Conservation (phyloP, 345 rosid species). For the Turritis glabra region DNA sequence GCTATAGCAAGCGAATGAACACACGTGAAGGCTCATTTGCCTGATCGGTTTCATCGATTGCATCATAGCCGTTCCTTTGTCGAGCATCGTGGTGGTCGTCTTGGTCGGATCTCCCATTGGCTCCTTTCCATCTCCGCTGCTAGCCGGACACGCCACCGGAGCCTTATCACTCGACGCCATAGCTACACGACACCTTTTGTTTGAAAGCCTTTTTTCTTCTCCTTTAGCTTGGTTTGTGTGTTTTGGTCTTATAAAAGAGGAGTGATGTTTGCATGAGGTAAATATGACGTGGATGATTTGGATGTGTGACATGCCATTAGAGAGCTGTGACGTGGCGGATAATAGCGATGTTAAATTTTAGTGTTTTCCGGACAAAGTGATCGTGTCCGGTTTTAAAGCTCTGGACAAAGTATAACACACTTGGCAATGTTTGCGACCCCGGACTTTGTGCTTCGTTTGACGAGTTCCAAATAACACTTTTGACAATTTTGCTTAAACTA, state of each 20-base stretch:
- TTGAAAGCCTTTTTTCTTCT: background rate
- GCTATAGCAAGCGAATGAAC: conserved; percentile 74
- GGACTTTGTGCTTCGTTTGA: conserved; percentile 8
- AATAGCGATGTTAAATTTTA: background rate
- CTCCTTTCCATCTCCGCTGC: conserved; percentile 26
- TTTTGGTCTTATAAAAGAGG: conserved; percentile 5
- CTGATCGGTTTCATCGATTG: conserved; percentile 71
- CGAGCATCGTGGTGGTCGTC: conserved; percentile 47
- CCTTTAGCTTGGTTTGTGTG: background rate
- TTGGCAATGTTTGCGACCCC: conserved; percentile 23
- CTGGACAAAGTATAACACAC: conserved; percentile 26
- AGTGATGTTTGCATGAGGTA: conserved; percentile 3
- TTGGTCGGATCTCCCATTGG: conserved; percentile 54
- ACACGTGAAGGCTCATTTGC: conserved; percentile 61
- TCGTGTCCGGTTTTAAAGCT: background rate
- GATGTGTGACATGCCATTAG: background rate
- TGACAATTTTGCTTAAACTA: background rate
- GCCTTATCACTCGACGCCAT: conserved; percentile 39
- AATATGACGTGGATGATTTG: background rate
- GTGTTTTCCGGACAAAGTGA: background rate
- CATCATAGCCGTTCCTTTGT: conserved; percentile 63
- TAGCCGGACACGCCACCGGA: conserved; percentile 38
- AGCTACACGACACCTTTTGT: background rate
- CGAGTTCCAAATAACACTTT: conserved; percentile 7
- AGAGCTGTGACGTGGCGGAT: background rate